Conservation (phyloP, 2,329 filamentous ascomycete genomes). For the Cercospora nicotianae region DNA sequence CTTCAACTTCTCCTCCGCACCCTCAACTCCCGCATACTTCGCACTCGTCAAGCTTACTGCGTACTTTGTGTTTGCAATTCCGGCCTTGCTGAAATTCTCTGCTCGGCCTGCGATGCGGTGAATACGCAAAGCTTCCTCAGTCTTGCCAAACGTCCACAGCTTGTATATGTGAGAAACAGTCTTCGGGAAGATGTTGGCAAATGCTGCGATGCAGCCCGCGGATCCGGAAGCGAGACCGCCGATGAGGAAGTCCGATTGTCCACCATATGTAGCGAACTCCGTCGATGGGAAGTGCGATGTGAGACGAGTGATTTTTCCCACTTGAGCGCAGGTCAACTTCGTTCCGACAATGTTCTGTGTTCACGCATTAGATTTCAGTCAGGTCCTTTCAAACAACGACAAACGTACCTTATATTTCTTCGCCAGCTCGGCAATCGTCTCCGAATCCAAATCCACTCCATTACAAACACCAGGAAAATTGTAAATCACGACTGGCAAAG, state of each 20-base stretch:
- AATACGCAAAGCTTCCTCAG: conserved; percentile 57
- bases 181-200: conserved; percentile 56
- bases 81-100: conserved; percentile 63
- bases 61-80: conserved; percentile 66
- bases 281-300: conserved; percentile 52
- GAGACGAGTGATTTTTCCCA: conserved; percentile 69
- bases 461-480: conserved; percentile 69
- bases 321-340: conserved; percentile 73
- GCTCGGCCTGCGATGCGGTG: conserved; percentile 61
- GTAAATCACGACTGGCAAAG: conserved; percentile 60
- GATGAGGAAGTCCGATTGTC: conserved; percentile 70
- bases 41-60: conserved; percentile 62
- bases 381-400: not conserved
- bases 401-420: conserved; percentile 43
- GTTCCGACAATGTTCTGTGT: conserved; percentile 63
- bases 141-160: conserved; percentile 57
- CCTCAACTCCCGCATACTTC: conserved; percentile 58
- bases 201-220: conserved; percentile 58
- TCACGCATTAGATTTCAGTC: not conserved
- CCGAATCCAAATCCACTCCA: conserved; percentile 67
- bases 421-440: conserved; percentile 60
- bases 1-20: conserved; percentile 58
- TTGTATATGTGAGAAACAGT: conserved; percentile 58
- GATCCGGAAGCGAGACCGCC: conserved; percentile 55
- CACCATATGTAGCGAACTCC: conserved; percentile 67